Evolutionary conservation across 306 rosid genomes (phyloP).

Genomic region (Morella rubra): DNA sequence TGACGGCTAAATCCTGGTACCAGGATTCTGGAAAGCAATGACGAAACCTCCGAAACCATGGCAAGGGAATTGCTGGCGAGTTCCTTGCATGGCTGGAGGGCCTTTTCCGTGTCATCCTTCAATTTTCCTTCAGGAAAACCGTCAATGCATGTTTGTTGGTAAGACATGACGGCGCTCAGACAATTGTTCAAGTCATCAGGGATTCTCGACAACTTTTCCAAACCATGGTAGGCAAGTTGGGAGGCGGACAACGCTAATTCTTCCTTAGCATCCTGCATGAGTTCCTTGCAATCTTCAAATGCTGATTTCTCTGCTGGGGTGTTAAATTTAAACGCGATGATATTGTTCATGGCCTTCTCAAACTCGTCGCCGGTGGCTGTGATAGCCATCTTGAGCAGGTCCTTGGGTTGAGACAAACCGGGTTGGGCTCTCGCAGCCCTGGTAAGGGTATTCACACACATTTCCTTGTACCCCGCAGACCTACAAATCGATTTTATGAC

Average conservation of each 20-base stretch:
- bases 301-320: constrained; percentile 51
- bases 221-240: not conserved
- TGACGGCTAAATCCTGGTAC: constrained; percentile 22
- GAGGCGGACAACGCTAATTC: constrained; percentile 44
- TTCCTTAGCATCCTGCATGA: constrained; percentile 48
- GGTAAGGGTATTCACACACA: constrained; percentile 48
- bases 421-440: constrained; percentile 25
- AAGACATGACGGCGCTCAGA: constrained; percentile 83
- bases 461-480: constrained; percentile 46
- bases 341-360: constrained; percentile 41
- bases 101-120: constrained; percentile 40
- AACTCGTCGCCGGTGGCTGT: constrained; percentile 40
- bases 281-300: constrained; percentile 62
- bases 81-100: constrained; percentile 41
- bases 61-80: constrained; percentile 79
- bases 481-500: constrained; percentile 46
- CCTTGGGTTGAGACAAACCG: constrained; percentile 40
- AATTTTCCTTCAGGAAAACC: constrained; percentile 65
- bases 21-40: constrained; percentile 36
- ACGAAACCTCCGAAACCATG: constrained; percentile 40
- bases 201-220: constrained; percentile 13
- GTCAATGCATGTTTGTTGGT: constrained; percentile 68
- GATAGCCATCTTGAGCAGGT: constrained; percentile 49
- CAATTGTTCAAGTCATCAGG: constrained; percentile 63
- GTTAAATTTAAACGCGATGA: constrained; percentile 20